phyloP scores from a whole-genome alignment of 2,329 filamentous ascomycete genomes.

The Aspergillus sp. region DNA sequence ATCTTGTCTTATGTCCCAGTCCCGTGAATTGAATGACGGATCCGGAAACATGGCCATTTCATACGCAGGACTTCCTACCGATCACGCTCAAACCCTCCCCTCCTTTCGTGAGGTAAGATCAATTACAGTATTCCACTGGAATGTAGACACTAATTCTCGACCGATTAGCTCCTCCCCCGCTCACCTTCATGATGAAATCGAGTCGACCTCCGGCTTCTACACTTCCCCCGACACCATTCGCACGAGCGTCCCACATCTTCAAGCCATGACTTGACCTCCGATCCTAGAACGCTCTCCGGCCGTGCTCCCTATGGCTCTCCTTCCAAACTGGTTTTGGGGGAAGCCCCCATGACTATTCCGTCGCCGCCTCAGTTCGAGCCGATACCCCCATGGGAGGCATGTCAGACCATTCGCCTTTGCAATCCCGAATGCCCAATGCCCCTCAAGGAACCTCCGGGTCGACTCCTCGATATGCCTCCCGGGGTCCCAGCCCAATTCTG shows the following conservation, averaged over 20 bases:
- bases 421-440: conserved; percentile 8
- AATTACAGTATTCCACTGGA: not conserved
- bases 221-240: conserved; percentile 20
- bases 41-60: conserved; percentile 34
- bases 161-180: conserved; percentile 32
- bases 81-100: conserved; percentile 30
- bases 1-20: conserved; percentile 32
- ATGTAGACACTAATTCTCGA: conserved; percentile 6
- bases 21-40: conserved; percentile 27
- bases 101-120: conserved; percentile 34
- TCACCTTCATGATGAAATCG: conserved; percentile 39
- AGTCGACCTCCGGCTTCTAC: conserved; percentile 30
- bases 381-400: conserved; percentile 13
- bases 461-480: conserved; percentile 18
- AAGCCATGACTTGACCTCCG: conserved; percentile 23
- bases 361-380: conserved; percentile 7
- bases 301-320: conserved; percentile 13
- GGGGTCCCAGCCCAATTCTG: conserved; percentile 32
- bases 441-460: conserved; percentile 6
- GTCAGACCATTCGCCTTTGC: conserved; percentile 16
- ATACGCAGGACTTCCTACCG: conserved; percentile 29
- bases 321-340: conserved; percentile 16
- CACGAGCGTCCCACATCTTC: conserved; percentile 26
- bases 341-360: conserved; percentile 21
- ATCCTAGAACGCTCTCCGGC: conserved; percentile 24